Evolutionary conservation across 2,329 filamentous ascomycete genomes (phyloP), one percentile per base, ranked within the genome.

Genomic region (Aureobasidium sp.): DNA sequence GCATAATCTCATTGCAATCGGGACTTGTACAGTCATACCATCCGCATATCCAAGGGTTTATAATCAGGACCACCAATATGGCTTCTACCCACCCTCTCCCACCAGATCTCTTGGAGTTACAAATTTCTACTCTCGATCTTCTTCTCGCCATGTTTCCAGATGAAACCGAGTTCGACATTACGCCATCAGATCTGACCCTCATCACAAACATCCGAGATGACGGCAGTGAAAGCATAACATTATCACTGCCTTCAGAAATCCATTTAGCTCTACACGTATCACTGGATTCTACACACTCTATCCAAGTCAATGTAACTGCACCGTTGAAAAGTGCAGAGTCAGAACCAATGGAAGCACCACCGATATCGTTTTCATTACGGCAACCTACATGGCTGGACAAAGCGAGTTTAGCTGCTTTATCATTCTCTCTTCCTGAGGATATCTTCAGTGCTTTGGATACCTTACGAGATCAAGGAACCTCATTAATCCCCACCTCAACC

Each of bases 331-430:
- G 29, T 9, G 27, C 27, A n/a, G 63, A 64, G 11, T 1, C 41
- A 7, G 30, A 59, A 3, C 63, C 67, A 0, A 67, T 66, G 0
- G 77, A 81, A 14, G 69, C 78, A 1, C 79, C 80, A 1, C 67
- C 71, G 4, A 69, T 77, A 3, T 72, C 67, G n/a, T 71, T 77
- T 9, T 74, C 76, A 5, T 66, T 82, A 9, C 77, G 78, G 6
- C 80, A 82, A 48, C 79, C 81, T 0, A 67, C 70, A 0, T 83
- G 81, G 81, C 75, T 83, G 71, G 81, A 74, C 61, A 81, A 78
- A 66, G 77, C 78, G 7, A 76, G 81, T 27, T 67, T 77, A 0
- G 69, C 75, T 0, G 64, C 13, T 13, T 6, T 59, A 3, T 8
- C 45, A 5, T 25, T 16, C 1, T 10, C 63, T 6, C 62, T 83